Base-by-base conservation (phyloP, 2,329 filamentous ascomycete genomes). In the Zymoseptoria passerinii region DNA sequence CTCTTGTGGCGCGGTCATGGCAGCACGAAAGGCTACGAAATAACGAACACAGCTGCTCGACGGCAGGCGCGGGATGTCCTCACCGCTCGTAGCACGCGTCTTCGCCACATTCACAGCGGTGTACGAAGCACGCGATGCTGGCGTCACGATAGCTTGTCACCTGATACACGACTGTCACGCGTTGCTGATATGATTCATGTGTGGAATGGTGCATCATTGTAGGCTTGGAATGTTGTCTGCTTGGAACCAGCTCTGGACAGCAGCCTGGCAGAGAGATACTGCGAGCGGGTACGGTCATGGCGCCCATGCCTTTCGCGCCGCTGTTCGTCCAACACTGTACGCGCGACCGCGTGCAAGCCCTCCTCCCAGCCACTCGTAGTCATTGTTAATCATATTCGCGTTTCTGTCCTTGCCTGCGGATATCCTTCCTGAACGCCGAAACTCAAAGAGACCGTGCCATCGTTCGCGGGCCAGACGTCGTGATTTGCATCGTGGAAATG, bases 381-480 rank as follows among this genome's bases (percentile, higher is more conserved):
- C 54, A 27, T 49, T 48, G 35, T 54, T 54, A 56, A 56, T 56
- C 54, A 56, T 57, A 20, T 57, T 50, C 49, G 8, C 49, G 49
- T 50, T 10, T 50, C 49, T 55, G 52, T 57, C 57, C 50, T 57
- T 55, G 60, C 40, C 35, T 48, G 58, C 52, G 53, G 53, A 29
- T 55, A 52, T 54, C 56, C 57, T 51, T 57, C 57, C 55, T 29
- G 58, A 62, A 62, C 60, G 60, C 60, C 60, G 50, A 54, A 54
- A 58, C 58, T 55, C 57, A 65, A 62, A 60, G 61, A 62, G 57
- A 65, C 52, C 58, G 50, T 60, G 57, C 56, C 54, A 50, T 63
- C 58, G 55, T 57, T 51, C 53, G 57, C 52, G 56, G 58, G 59
- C 60, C 50, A 55, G 58, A 57, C 54, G 56, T 61, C 54, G 50